Evolutionary conservation across 768 basidiomycete genomes (phyloP).

Genomic region (Suillus weaverae): DNA sequence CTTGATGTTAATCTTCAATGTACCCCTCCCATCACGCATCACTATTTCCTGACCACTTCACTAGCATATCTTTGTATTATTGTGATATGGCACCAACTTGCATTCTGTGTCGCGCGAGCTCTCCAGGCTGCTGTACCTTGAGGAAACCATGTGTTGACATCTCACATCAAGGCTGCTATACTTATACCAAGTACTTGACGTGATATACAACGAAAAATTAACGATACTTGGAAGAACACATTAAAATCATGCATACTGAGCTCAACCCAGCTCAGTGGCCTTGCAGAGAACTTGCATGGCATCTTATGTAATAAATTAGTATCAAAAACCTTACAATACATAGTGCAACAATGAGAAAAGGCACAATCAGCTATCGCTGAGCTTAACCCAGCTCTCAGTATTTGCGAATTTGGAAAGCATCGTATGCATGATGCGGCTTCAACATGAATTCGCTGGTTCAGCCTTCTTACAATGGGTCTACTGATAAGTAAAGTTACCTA

Average conservation of each 20-base stretch:
- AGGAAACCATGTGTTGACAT: neutral
- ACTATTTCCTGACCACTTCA: conserved; percentile 2
- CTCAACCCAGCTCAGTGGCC: too few relatives aligned
- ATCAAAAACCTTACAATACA: neutral
- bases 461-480: too few relatives aligned
- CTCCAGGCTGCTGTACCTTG: neutral
- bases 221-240: neutral
- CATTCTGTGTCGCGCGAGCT: neutral
- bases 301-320: neutral
- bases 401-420: neutral
- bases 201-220: neutral
- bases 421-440: neutral
- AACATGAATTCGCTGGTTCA: too few relatives aligned
- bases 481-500: neutral
- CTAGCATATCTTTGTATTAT: conserved; percentile 8
- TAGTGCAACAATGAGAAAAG: neutral
- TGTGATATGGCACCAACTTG: conserved; percentile 6
- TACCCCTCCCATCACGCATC: neutral
- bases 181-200: neutral
- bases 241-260: too few relatives aligned
- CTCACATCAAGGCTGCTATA: neutral
- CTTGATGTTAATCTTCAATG: conserved; percentile 19
- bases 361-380: neutral
- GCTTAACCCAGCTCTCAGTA: neutral
- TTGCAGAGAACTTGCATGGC: neutral